Base-by-base conservation (phyloP, 2,329 filamentous ascomycete genomes). In the Fonsecaea monophora region DNA sequence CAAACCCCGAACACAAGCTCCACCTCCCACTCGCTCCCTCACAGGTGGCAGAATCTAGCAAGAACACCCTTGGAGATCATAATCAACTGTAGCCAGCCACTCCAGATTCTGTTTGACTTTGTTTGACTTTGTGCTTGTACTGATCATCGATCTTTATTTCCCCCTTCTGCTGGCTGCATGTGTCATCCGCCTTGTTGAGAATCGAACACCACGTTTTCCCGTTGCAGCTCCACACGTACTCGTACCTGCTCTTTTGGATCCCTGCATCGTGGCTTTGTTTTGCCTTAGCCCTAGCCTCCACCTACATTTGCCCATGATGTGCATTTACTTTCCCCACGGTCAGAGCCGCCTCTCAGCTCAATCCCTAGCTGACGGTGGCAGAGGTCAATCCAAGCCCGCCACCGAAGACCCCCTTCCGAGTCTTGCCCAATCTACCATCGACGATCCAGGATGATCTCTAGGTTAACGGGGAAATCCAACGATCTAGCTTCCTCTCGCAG, bases 361-460 rank as follows among this genome's bases (percentile, higher is more conserved):
- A 18, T 32, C 15, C 25, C 21, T 32, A 4, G 15, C 8, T 8
- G 10, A 60, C 32, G 32, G 40, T 21, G 32, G 13, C 40, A 60
- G 32, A 53, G 25, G 30, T 60, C 57, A 21, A 48, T 48, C 57
- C 57, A 30, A 18, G 34, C 37, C 55, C 37, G 37, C 10, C 37
- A 58, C 40, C 15, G 40, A 4, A 15, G 30, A 21, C 6, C 57
- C 57, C 40, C 32, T 13, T 32, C 45, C 45, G 21, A 30, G 8
- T 50, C 57, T 37, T 40, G 13, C 12, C 40, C 57, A 60, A 60
- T 45, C 40, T 60, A 42, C 15, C 57, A 60, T 60, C 57, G 57
- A 42, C 57, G 57, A 60, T 60, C 57, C 34, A 7, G 32, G 40
- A 50, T n/a, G 42, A 50, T 50, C 45, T 50, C 45, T 9, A 30